Base-by-base conservation (phyloP, 2,329 filamentous ascomycete genomes). In the Aspergillus aculeatus region DNA sequence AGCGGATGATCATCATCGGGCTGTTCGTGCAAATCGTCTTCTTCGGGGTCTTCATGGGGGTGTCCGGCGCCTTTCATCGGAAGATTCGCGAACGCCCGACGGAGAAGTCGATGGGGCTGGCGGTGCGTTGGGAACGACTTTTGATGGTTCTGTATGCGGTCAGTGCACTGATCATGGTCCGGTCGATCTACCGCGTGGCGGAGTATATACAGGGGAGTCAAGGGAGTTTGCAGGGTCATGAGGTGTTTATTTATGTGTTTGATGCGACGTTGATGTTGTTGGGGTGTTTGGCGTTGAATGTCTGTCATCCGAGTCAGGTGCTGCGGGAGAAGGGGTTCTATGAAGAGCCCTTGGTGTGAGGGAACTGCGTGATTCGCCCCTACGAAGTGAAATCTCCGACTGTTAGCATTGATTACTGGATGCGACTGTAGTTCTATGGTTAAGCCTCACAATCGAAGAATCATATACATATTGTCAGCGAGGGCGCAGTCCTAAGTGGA, bases 261-360 rank as follows among this genome's bases (percentile, higher is more conserved):
- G 64, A 66, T 52, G 56, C 61, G 23, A 23, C 60, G 14, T 32
- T 62, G 7, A 66, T 66, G 60, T 56, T 63, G 4, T 2, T 63
- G 23, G 56, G 26, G 2, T 50, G 23, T 31, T n/a, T 31, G 10
- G 5, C 5, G 12, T 19, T 50, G 48, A 29, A 29, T 50, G 24
- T 10, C 5, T 29, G 26, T 29, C 48, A 50, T 50, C 24, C 48
- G 14, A 50, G 48, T 50, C 23, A 50, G 2, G 48, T 29, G 26
- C 26, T 29, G 7, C 26, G 5, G 7, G 26, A 29, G 6, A 29
- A 29, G 26, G 26, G 26, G 7, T 6, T 29, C 0, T 29, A 29
- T 29, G 26, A 29, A 9, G 26, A 29, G 5, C 26, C 26, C 26
- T 9, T 29, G 26, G 26, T 29, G 7, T 29, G 26, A 29, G 26